Evolutionary conservation across 1,284 basidiomycete species (phyloP).

Genomic region (Apiotrichum porosum): DNA sequence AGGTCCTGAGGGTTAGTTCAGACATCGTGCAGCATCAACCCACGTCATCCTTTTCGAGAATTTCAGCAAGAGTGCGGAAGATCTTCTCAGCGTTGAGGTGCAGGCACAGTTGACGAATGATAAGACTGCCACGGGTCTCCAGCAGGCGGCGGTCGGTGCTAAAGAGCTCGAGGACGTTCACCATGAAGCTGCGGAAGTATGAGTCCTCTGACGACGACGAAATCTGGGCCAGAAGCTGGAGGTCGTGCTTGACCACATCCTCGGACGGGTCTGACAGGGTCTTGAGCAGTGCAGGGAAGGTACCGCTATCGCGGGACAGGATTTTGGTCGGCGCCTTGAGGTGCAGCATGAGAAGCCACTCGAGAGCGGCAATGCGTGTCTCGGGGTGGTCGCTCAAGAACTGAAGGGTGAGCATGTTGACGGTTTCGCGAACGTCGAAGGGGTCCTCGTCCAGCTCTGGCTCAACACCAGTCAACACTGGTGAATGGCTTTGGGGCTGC

Average conservation of each 20-base stretch:
- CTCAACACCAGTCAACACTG: too few relatives aligned
- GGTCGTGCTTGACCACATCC: conserved; percentile 93
- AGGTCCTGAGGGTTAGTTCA: conserved; percentile 60
- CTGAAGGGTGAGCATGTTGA: conserved; percentile 86
- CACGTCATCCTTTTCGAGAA: conserved; percentile 95
- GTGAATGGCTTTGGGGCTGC: background rate
- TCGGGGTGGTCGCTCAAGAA: conserved; percentile 95
- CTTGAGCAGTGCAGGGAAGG: conserved; percentile 90
- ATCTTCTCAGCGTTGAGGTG: conserved; percentile 94
- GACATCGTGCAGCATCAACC: conserved; percentile 21
- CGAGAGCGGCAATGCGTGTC: conserved; percentile 88
- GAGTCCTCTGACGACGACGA: conserved; percentile 83
- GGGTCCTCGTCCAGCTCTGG: conserved; percentile 59
- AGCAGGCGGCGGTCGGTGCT: conserved; percentile 87
- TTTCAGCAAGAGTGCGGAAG: conserved; percentile 92
- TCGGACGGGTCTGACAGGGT: conserved; percentile 95
- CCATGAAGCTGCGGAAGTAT: conserved; percentile 94
- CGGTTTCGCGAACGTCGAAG: conserved; percentile 88
- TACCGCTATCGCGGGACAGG: conserved; percentile 91
- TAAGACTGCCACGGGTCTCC: conserved; percentile 88
- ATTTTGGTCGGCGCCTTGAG: conserved; percentile 97
- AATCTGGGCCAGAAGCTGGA: conserved; percentile 94
- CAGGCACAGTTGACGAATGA: conserved; percentile 90
- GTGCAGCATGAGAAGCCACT: conserved; percentile 98
- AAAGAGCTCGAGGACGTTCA: conserved; percentile 88